Base-by-base conservation (phyloP, 169 alveolate species). In the Plasmodium chabaudi region DNA sequence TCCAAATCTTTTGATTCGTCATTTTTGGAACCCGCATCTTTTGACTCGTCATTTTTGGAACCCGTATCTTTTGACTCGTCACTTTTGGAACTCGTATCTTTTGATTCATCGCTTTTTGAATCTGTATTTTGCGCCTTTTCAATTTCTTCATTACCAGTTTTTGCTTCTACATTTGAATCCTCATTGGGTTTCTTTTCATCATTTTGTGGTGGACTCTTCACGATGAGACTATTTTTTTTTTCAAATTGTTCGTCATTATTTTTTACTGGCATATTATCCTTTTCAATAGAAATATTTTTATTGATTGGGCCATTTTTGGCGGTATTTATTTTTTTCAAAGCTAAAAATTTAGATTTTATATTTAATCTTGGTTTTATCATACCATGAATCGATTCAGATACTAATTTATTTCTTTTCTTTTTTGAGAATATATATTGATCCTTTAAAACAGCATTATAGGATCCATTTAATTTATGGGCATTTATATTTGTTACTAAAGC, bases 321-420 rank as follows among this genome's bases (percentile, higher is more conserved):
- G 34, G 27, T 13, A 7, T 34, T 65, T 23, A 63, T 1, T 77
- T 77, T 77, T 64, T 77, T 77, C 65, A 77, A 65, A 19, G 57
- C 71, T 12, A 79, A 55, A 19, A 27, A 27, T 59, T 79, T 79
- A 47, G 72, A 4, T 79, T 79, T 79, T 57, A 79, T 27, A 12
- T 15, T 47, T 23, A 46, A 21, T 39, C 56, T 79, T 9, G 89
- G 89, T 67, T 79, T 79, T 1, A 64, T 63, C 89, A 79, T 79
- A 12, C 89, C 89, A 60, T 79, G 89, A 7, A 68, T 21, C 6
- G 89, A 59, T 25, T 60, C 84, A 1, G 79, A 34, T 51, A 79
- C n/a, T 21, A 79, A 79, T 19, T 25, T 63, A n/a, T 75, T 61
- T 51, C 17, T 21, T 23, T 27, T 25, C 15, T 46, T 55, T 39